A percentile compares a stretch with the other conserved stretches of the same genome.
Conservation (phyloP, 2,329 filamentous ascomycete species). For the Fusarium bulbicola region DNA sequence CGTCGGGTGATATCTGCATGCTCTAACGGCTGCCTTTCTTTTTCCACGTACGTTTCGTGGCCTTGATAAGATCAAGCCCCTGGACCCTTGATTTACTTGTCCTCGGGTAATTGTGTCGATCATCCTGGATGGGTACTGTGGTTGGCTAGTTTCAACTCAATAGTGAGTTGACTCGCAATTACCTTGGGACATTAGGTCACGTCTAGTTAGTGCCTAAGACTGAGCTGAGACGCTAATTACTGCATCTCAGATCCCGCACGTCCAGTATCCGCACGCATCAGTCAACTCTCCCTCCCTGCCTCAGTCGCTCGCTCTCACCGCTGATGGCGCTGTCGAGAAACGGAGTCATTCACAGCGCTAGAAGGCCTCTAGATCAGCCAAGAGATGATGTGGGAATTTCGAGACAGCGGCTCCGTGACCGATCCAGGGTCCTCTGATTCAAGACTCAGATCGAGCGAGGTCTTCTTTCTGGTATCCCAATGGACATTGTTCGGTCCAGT, state of each 20-base stretch:
- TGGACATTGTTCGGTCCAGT: not conserved
- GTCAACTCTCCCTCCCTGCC: not conserved
- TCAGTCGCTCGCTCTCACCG: conserved; percentile 11
- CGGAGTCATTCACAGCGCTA: conserved; percentile 12
- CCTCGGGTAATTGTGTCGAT: conserved; percentile 31
- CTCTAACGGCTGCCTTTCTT: conserved; percentile 20
- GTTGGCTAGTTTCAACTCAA: conserved; percentile 21
- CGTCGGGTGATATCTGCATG: conserved; percentile 24
- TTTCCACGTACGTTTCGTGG: conserved; percentile 38
- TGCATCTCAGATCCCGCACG: conserved; percentile 18
- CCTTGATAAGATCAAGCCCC: conserved; percentile 27
- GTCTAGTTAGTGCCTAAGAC: conserved; percentile 8
- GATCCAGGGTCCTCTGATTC: conserved; percentile 21
- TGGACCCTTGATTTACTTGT: conserved; percentile 32
- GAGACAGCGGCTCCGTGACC: conserved; percentile 27
- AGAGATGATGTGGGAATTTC: conserved; percentile 8
- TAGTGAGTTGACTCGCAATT: conserved; percentile 1
- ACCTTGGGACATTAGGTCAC: not conserved
- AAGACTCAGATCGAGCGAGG: conserved; percentile 4
- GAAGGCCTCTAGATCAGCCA: conserved; percentile 1
- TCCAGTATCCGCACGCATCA: not conserved
- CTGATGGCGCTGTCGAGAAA: conserved; percentile 4
- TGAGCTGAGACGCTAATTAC: conserved; percentile 7
- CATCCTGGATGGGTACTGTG: conserved; percentile 18
- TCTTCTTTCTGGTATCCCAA: conserved; percentile 6